Base-by-base conservation (phyloP, 2,329 filamentous ascomycete species). In the Chlorencoelia australis region DNA sequence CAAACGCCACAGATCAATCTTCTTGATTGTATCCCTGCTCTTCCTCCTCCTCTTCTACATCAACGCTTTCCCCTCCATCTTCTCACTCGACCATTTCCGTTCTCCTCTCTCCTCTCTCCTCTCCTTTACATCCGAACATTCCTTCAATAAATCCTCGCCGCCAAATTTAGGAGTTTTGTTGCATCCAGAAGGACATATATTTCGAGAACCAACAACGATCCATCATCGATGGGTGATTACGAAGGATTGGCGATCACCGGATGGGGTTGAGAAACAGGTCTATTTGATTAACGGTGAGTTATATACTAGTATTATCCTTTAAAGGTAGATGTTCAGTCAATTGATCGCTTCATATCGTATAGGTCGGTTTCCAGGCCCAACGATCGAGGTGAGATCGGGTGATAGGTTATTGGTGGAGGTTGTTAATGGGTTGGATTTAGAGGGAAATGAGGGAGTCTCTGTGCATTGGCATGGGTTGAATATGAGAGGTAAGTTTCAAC, bases 381-480 rank as follows among this genome's bases (percentile, higher is more conserved):
- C 61, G 0, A 55, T 71, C 17, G 46, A 50, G 28, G 39, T 30
- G 16, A 36, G 45, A 4, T 42, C 45, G 1, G 71, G 69, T 27
- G 71, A 75, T 44, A 64, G 57, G 19, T 37, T 74, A 33, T 45
- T 68, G 4, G 59, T 74, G 25, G 67, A 67, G 40, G 53, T 73
- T 20, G 56, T 58, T 42, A 75, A 75, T 53, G 51, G 57, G 21
- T 60, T 75, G 72, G n/a, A n/a, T n/a, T n/a, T n/a, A n/a, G n/a
- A n/a, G n/a, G n/a, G n/a, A n/a, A n/a, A n/a, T 47, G 59, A 72
- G 51, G 65, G 64, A 3, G 68, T 68, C 4, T 66, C 67, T 28
- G 42, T 72, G 2, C 68, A 66, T 54, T 81, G 71, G 55, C 76
- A 81, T 53, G 76, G 76, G n/a, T 57, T 79, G 39, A 66, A 62